A percentile compares a stretch with the other conserved stretches of the same genome.
Conservation (phyloP, 1,284 basidiomycete species). For the Microbotryum intermedium region DNA sequence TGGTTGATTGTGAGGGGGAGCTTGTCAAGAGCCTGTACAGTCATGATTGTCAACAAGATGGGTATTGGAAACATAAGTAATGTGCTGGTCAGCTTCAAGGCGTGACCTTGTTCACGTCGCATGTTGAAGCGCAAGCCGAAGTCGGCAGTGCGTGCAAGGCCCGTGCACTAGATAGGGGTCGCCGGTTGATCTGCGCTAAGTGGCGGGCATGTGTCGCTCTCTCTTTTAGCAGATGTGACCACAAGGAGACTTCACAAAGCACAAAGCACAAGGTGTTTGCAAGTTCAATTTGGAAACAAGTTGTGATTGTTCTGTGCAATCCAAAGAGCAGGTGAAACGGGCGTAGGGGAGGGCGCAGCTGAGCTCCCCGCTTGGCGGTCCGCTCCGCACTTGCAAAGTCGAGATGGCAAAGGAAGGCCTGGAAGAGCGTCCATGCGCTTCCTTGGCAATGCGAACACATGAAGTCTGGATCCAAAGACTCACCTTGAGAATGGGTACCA, state of each 20-base stretch:
- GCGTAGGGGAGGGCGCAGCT: conserved; percentile 11
- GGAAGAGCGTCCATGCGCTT: background rate
- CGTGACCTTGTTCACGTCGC: background rate
- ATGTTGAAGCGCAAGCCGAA: background rate
- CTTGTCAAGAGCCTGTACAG: conserved; percentile 12
- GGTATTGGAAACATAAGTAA: too few relatives aligned
- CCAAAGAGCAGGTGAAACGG: background rate
- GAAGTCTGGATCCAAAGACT: background rate
- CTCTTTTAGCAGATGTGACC: too few relatives aligned
- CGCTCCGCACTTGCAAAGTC: background rate
- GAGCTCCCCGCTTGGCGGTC: conserved; percentile 6
- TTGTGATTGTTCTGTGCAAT: conserved; percentile 1
- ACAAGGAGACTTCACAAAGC: too few relatives aligned
- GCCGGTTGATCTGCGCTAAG: background rate
- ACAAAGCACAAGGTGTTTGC: too few relatives aligned
- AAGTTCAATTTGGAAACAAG: background rate
- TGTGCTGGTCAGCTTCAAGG: background rate
- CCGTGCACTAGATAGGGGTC: background rate
- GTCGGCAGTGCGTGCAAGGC: background rate
- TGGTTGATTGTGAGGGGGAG: conserved; percentile 13
- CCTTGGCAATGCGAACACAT: background rate
- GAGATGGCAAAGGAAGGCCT: background rate
- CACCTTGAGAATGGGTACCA: conserved; percentile 1
- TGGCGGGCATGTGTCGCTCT: background rate
- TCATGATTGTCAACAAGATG: background rate